Evolutionary conservation across 768 basidiomycete genomes (phyloP).

Genomic region (Pisolithus marmoratus): DNA sequence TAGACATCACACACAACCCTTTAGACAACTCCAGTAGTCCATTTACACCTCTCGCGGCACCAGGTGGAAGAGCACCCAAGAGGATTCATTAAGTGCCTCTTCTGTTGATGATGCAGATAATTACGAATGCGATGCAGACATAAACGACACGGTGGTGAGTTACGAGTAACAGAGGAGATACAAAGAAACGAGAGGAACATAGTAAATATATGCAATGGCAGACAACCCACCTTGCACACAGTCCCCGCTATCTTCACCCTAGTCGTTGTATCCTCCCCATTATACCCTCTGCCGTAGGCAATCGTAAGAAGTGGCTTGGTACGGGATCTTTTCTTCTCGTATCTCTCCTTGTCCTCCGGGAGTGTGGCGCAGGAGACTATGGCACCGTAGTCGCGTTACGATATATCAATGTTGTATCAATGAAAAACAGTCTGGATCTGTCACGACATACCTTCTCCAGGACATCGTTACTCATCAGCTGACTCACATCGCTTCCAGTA

Average conservation of each 20-base stretch:
- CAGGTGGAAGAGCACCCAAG: conserved; percentile 72
- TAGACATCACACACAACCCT: conserved; percentile 1
- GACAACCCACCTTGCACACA: conserved; percentile 60
- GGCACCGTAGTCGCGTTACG: conserved; percentile 48
- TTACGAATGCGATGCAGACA: conserved; percentile 49
- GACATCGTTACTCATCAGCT: conserved; percentile 31
- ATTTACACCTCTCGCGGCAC: conserved; percentile 48
- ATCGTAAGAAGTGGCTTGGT: conserved; percentile 54
- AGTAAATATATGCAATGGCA: no score
- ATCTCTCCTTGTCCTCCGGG: conserved; percentile 59
- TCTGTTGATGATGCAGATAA: conserved; percentile 65
- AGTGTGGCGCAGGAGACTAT: conserved; percentile 44
- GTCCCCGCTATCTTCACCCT: conserved; percentile 51
- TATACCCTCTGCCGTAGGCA: conserved; percentile 59
- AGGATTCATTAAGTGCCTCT: conserved; percentile 77
- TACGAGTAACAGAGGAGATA: no score
- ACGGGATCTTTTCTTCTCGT: conserved; percentile 51
- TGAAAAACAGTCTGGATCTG: background rate
- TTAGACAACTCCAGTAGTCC: conserved; percentile 43
- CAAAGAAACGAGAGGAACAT: no score
- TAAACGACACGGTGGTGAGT: no score
- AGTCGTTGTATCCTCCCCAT: conserved; percentile 45
- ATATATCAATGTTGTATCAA: background rate
- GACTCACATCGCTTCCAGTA: conserved; percentile 14
- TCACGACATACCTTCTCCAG: conserved; percentile 53